Conservation (phyloP, 192 early-diverging fungal genomes). For the Podila epigama region DNA sequence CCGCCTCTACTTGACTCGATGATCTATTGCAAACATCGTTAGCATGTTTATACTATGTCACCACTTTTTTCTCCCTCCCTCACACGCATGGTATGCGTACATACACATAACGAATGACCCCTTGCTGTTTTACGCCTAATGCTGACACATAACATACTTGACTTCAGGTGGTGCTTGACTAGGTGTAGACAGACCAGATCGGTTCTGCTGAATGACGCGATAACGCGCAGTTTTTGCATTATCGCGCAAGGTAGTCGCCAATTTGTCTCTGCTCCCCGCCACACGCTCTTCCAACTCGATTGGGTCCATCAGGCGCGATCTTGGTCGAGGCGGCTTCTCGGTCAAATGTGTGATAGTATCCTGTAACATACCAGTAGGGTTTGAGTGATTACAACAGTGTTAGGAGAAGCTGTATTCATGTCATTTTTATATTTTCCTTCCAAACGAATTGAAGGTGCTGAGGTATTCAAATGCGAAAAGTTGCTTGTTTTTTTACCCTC, state of each 20-base stretch:
- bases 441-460: too few relatives aligned
- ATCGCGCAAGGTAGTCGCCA: constrained; percentile 14
- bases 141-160: constrained; percentile 11
- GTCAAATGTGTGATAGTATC: constrained; percentile 29
- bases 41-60: too few relatives aligned
- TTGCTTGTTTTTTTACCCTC: constrained; percentile 22
- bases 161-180: constrained; percentile 15
- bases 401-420: not conserved
- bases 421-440: too few relatives aligned
- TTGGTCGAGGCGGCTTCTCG: constrained; percentile 12
- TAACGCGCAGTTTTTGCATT: constrained; percentile 53
- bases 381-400: too few relatives aligned
- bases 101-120: too few relatives aligned
- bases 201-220: constrained; percentile 56
- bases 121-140: too few relatives aligned
- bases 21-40: constrained; percentile 10
- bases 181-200: constrained; percentile 10
- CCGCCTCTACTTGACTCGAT: constrained; percentile 43
- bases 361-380: not conserved
- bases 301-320: constrained; percentile 13
- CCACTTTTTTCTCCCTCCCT: too few relatives aligned
- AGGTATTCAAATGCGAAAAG: too few relatives aligned
- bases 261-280: constrained; percentile 7
- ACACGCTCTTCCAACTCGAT: constrained; percentile 17
- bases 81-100: too few relatives aligned